A percentile compares a stretch with the other conserved stretches of the same genome.
Conservation (phyloP, 305 asterid genomes). For the Solanum hybrid region DNA sequence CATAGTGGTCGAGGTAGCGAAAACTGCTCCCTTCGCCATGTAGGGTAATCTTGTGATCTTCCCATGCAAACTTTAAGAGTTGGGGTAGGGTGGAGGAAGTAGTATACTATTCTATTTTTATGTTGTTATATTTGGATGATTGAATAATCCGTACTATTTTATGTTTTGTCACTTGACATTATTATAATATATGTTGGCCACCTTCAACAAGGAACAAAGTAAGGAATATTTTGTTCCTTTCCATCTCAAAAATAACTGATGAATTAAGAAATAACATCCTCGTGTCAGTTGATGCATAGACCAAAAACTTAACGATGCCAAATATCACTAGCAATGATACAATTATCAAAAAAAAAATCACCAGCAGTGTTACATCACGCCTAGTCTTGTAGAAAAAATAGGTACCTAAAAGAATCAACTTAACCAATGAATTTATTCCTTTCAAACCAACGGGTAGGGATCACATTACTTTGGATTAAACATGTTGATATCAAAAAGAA, state of each 20-base stretch:
- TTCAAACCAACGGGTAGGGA: background rate
- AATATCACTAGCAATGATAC: no score
- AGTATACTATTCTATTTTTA: background rate
- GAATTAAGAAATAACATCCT: no score
- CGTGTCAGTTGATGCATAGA: no score
- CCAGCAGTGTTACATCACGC: background rate
- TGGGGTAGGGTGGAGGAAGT: background rate
- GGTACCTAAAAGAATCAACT: background rate
- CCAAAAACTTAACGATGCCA: no score
- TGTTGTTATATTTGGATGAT: background rate
- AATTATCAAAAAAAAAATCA: background rate
- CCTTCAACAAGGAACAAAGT: background rate
- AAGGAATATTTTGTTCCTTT: no score
- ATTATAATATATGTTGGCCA: background rate
- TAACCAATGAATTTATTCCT: background rate
- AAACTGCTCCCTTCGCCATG: background rate
- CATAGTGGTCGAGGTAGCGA: background rate
- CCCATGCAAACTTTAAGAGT: background rate
- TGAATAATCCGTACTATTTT: background rate
- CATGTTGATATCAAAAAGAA: background rate
- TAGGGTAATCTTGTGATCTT: background rate
- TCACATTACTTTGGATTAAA: background rate
- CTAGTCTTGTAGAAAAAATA: background rate
- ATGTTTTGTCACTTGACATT: background rate
- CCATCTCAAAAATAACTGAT: no score